Evolutionary conservation across 305 asterid species (phyloP).

Genomic region (Stenogyne calaminthoides): DNA sequence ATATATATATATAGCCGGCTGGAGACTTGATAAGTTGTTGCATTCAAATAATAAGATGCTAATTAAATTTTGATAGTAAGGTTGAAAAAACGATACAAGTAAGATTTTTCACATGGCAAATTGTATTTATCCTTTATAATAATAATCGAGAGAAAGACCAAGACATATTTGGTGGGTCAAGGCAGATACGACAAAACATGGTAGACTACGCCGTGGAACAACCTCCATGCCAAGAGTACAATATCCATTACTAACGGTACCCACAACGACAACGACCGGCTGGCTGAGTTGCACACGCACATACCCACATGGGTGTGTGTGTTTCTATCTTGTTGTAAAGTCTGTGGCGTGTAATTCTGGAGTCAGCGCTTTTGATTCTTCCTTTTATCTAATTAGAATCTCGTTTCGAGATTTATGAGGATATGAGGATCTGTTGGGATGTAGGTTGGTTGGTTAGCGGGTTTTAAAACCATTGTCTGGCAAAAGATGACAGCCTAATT

Average conservation of each 20-base stretch:
- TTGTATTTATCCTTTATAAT: background rate
- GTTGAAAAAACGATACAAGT: no score
- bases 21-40: no score
- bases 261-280: slow-evolving; percentile 14
- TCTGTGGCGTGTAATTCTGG: background rate
- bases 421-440: no score
- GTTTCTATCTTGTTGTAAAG: slow-evolving; percentile 9
- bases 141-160: background rate
- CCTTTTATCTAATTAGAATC: background rate
- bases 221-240: background rate
- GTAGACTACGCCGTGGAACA: slow-evolving; percentile 11
- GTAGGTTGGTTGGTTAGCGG: no score
- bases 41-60: no score
- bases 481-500: no score
- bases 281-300: slow-evolving; percentile 8
- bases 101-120: background rate
- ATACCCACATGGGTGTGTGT: slow-evolving; percentile 23
- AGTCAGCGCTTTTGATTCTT: slow-evolving; percentile 30
- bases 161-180: slow-evolving; percentile 1
- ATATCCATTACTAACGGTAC: background rate
- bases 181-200: background rate
- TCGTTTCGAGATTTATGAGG: no score
- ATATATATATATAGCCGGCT: no score
- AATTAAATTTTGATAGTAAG: no score
- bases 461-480: no score